Conservation (phyloP, 148 eudicot genomes). For the Rhododendron vialii region DNA sequence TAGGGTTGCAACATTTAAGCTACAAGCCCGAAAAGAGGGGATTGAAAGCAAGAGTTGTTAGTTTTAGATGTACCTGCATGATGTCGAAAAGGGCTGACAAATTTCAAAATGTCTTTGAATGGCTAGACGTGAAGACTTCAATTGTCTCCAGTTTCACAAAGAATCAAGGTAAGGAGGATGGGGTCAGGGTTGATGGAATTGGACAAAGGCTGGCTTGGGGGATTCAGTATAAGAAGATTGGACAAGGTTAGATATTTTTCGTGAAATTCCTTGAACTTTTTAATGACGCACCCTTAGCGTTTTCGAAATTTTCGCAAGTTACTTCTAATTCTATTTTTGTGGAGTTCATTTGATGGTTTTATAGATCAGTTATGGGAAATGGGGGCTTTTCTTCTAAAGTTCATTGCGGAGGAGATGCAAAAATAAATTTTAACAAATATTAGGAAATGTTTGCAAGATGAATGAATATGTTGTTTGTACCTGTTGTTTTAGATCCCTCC, state of each 20-base stretch:
- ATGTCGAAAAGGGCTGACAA: background rate
- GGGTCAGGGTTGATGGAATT: background rate
- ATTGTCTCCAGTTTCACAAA: background rate
- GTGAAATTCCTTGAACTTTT: background rate
- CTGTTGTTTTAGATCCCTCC: background rate
- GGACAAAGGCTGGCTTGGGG: background rate
- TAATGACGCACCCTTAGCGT: background rate
- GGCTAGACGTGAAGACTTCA: background rate
- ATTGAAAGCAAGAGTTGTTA: background rate
- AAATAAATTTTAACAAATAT: background rate
- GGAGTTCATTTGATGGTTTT: background rate
- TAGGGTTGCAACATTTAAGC: background rate
- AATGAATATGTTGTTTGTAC: background rate
- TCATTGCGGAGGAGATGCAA: background rate
- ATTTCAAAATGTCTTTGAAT: background rate
- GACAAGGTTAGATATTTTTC: background rate
- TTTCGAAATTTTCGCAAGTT: background rate
- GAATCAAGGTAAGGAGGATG: background rate
- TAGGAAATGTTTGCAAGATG: background rate
- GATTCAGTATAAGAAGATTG: background rate
- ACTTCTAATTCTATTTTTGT: background rate
- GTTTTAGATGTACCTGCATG: background rate
- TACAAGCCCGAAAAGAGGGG: background rate
- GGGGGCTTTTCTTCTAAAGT: background rate
- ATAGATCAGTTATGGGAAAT: background rate